These are phyloP conservation scores for Harringtonia aguacate DNA, from an alignment of 2,329 filamentous ascomycete genomes.

Conservation along the genomic window DNA sequence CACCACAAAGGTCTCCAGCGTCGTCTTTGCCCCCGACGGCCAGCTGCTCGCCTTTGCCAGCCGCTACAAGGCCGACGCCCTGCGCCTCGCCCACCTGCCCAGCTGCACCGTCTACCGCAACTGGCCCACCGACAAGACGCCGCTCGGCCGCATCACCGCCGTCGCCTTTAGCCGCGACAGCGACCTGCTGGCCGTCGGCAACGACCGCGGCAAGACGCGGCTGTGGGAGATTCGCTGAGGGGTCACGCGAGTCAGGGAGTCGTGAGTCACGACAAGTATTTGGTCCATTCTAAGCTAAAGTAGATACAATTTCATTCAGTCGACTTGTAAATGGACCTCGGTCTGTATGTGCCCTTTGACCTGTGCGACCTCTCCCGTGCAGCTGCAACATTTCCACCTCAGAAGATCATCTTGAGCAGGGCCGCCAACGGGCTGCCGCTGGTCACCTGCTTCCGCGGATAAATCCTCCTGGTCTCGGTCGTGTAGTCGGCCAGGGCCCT, in stretches of 20 bases:
- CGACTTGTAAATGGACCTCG: too few relatives aligned
- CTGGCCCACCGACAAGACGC: constrained; percentile 89
- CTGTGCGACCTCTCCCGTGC: too few relatives aligned
- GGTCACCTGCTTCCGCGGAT: constrained; percentile 32
- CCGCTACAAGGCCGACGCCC: constrained; percentile 76
- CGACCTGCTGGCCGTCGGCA: constrained; percentile 71
- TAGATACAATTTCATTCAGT: too few relatives aligned
- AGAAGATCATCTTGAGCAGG: constrained; percentile 24
- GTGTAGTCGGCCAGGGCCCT: constrained; percentile 26
- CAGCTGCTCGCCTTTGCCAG: constrained; percentile 83
- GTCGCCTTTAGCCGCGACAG: constrained; percentile 58
- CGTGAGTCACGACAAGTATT: neutral
- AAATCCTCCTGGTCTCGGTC: constrained; percentile 23
- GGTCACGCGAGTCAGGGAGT: constrained; percentile 33
- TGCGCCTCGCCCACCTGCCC: constrained; percentile 80
- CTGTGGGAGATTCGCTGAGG: constrained; percentile 87
- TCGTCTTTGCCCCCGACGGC: constrained; percentile 78
- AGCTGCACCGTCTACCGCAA: constrained; percentile 92
- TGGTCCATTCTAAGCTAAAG: neutral
- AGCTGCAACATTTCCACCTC: neutral
- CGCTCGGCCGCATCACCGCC: constrained; percentile 70
- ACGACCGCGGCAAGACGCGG: constrained; percentile 78
- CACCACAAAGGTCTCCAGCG: constrained; percentile 69
- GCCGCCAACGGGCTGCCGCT: constrained; percentile 26
- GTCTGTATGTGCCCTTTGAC: too few relatives aligned